Base-by-base conservation (phyloP, 2,329 filamentous ascomycete genomes). In the Cercospora nicotianae region DNA sequence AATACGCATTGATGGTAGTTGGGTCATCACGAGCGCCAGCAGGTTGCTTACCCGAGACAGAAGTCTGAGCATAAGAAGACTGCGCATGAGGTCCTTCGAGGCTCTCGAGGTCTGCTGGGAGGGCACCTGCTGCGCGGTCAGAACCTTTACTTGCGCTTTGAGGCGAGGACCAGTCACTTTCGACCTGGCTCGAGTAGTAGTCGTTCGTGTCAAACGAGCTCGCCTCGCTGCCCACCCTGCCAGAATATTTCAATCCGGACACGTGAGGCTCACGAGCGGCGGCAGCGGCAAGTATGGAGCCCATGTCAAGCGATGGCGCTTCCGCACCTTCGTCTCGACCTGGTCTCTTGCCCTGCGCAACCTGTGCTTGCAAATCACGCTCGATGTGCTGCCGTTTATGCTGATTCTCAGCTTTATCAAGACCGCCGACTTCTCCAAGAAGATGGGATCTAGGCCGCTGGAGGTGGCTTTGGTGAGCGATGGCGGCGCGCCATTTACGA, bases 191-290 rank as follows among this genome's bases (percentile, higher is more conserved):
- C 73, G 94, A 97, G 84, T 98, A 97, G 80, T 96, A 96, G 48
- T 93, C 95, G 77, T 96, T 93, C 79, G 96, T 91, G 81, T 97
- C 93, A 82, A 93, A 92, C 39, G 92, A 95, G 79, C 94, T 91
- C 59, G 70, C 70, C 51, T 65, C 67, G 67, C 72, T 75, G 79
- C 88, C 88, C 67, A 84, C 84, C 80, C 89, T 83, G 82, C 87
- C 86, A 84, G 84, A 83, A 67, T 80, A 78, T 70, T 81, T 81
- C 70, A 87, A 83, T 76, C 87, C 85, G 75, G 90, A 87, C 73
- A 89, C 84, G 65, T 72, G 72, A 89, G 89, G 79, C 90, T 88
- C 77, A 93, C 91, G 73, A 92, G 83, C 71, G 76, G 94, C 83
- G 69, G 96, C 89, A 79, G 92, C 76, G 42, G 75, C 73, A 61